Percentiles rank a stretch among this genome's conserved stretches.
These are phyloP conservation scores for Adansonia rubrostipa DNA, from an alignment of 441 rosid species.

Conservation along the genomic window DNA sequence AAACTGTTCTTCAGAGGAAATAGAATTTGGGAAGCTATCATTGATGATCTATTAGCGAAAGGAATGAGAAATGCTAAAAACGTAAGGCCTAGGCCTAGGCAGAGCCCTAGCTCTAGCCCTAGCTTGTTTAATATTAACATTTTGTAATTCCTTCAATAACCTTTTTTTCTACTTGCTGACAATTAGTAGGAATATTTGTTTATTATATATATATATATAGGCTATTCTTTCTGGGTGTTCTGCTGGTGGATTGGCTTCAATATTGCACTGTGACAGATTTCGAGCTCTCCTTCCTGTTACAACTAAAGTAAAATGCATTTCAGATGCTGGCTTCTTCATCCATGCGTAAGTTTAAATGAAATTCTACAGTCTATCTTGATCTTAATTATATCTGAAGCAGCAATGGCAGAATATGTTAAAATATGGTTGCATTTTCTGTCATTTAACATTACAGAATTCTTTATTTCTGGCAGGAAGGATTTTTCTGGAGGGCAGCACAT, in stretches of 20 bases:
- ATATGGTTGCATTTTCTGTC: neutral
- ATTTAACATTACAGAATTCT: constrained; percentile 17
- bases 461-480: constrained; percentile 63
- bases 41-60: constrained; percentile 77
- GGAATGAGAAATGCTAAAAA: constrained; percentile 86
- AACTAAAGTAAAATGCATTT: constrained; percentile 84
- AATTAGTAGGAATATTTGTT: neutral
- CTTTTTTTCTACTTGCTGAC: neutral
- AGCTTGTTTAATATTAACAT: neutral
- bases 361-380: neutral
- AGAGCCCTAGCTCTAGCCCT: neutral
- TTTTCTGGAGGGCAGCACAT: constrained; percentile 69
- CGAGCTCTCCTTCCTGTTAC: constrained; percentile 62
- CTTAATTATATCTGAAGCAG: neutral
- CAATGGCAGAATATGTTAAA: neutral
- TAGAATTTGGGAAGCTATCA: constrained; percentile 74
- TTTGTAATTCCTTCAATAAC: neutral
- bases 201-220: constrained; percentile 35
- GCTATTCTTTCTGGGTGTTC: constrained; percentile 97
- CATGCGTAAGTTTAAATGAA: constrained; percentile 53
- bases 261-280: constrained; percentile 82
- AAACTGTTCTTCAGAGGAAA: constrained; percentile 80
- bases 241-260: constrained; percentile 93
- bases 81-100: constrained; percentile 39
- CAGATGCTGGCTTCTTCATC: constrained; percentile 93